Evolutionary conservation across 2,329 filamentous ascomycete species (phyloP).

Genomic region (Microcyclospora tardicrescens): DNA sequence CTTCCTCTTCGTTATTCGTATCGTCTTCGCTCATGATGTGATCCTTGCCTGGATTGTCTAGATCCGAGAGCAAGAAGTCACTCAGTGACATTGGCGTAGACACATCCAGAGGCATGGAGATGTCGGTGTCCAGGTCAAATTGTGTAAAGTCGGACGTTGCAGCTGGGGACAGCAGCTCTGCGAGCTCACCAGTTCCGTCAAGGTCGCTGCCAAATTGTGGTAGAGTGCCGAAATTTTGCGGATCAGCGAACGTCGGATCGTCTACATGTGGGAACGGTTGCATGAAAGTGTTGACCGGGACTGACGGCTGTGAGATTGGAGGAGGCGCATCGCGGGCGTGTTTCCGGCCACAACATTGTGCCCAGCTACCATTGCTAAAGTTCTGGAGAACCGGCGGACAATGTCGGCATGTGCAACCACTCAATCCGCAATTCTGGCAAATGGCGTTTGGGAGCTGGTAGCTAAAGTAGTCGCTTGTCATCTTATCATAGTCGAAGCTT

Average conservation of each 20-base stretch:
- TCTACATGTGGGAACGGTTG: too few species aligned
- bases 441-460: slow-evolving; percentile 22
- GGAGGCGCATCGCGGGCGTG: slow-evolving; percentile 15
- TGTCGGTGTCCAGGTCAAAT: slow-evolving; percentile 5
- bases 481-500: slow-evolving; percentile 15
- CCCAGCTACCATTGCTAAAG: slow-evolving; percentile 18
- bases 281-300: not conserved
- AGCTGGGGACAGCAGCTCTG: not conserved
- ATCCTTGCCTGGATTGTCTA: too few species aligned
- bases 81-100: too few species aligned
- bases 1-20: too few species aligned
- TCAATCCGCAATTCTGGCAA: slow-evolving; percentile 22
- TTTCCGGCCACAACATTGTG: slow-evolving; percentile 21
- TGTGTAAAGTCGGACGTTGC: slow-evolving; percentile 3
- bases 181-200: too few species aligned
- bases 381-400: slow-evolving; percentile 22
- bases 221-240: too few species aligned
- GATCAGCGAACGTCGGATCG: too few species aligned
- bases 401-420: slow-evolving; percentile 21
- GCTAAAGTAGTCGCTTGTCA: slow-evolving; percentile 15
- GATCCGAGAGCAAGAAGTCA: too few species aligned
- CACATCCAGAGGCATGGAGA: slow-evolving; percentile 1
- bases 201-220: too few species aligned
- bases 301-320: not conserved
- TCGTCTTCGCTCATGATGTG: too few species aligned